Conservation (phyloP, 1,284 basidiomycete species). For the Ceratobasidium sp. region DNA sequence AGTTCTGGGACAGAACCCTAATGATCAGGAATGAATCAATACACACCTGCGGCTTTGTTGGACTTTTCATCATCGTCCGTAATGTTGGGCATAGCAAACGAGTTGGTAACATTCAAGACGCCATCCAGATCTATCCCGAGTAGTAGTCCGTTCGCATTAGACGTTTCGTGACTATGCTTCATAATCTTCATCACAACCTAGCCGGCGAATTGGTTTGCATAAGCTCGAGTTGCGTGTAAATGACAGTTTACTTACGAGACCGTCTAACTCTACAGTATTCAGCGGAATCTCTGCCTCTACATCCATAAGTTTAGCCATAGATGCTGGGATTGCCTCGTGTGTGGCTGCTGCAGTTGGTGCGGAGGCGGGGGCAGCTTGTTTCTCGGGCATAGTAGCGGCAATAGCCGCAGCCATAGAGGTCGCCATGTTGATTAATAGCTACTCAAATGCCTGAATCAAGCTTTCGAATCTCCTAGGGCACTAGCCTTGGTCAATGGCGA, state of each 20-base stretch:
- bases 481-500: constrained; percentile 5
- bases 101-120: constrained; percentile 90
- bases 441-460: neutral
- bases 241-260: constrained; percentile 65
- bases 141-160: constrained; percentile 81
- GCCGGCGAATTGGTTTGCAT: neutral
- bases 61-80: constrained; percentile 73
- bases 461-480: neutral
- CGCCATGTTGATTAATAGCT: constrained; percentile 47
- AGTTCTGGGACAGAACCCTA: constrained; percentile 3
- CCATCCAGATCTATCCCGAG: constrained; percentile 93
- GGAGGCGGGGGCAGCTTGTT: constrained; percentile 58
- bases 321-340: constrained; percentile 81
- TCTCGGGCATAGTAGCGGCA: constrained; percentile 79
- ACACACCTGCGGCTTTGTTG: constrained; percentile 18
- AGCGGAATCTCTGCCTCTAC: constrained; percentile 87
- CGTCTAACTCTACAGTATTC: constrained; percentile 80
- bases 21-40: neutral
- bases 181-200: constrained; percentile 94
- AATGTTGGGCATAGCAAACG: constrained; percentile 83
- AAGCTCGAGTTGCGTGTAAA: neutral
- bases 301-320: constrained; percentile 89
- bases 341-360: constrained; percentile 64
- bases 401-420: constrained; percentile 86
- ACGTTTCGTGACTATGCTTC: constrained; percentile 79